Conservation (phyloP, 1,284 basidiomycete genomes). For the Tilletia indica region DNA sequence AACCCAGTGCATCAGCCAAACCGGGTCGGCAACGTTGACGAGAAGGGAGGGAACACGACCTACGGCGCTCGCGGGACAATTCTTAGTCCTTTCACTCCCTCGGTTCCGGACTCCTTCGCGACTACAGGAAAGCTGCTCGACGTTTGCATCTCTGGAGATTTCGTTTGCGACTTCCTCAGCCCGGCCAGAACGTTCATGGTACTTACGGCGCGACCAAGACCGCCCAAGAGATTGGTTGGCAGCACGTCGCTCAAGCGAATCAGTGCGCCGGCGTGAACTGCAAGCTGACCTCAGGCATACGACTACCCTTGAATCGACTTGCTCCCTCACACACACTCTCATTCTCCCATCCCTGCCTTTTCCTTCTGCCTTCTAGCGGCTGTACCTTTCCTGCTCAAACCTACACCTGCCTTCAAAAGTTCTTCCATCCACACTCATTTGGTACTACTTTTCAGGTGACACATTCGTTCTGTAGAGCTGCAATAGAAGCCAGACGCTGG, state of each 20-base stretch:
- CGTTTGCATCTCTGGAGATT: background rate
- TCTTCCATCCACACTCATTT: too few species aligned
- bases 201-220: background rate
- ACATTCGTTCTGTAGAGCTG: too few species aligned
- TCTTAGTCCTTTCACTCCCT: background rate
- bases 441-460: too few species aligned
- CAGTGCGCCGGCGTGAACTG: too few species aligned
- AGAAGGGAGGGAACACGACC: background rate
- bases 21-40: background rate
- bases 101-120: background rate
- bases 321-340: too few species aligned
- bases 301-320: too few species aligned
- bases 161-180: background rate
- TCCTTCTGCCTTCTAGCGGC: too few species aligned
- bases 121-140: background rate
- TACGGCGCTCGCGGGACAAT: background rate
- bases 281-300: too few species aligned
- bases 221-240: background rate
- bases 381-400: too few species aligned
- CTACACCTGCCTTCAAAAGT: too few species aligned
- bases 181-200: background rate
- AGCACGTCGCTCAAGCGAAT: background rate
- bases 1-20: background rate
- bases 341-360: too few species aligned
- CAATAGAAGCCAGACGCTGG: too few species aligned